A percentile compares a stretch with the other conserved stretches of the same genome.
Evolutionary conservation across 768 basidiomycete genomes (phyloP).

Genomic region (Piloderma croceum): DNA sequence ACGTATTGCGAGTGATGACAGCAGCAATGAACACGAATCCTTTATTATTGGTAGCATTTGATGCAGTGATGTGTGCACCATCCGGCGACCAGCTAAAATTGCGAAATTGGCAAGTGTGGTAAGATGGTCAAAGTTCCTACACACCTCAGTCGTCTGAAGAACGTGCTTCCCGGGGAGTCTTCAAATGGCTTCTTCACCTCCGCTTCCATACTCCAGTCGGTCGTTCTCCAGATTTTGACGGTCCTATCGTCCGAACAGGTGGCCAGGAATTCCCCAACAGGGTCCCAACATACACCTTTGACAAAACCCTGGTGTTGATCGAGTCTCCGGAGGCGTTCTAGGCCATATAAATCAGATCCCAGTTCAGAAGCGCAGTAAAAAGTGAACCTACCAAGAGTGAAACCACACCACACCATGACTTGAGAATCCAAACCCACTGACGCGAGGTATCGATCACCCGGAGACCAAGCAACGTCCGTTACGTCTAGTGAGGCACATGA

Average conservation of each 20-base stretch:
- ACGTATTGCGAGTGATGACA: conserved; percentile 83
- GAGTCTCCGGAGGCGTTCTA: conserved; percentile 82
- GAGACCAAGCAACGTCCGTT: conserved; percentile 92
- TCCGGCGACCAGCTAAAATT: conserved; percentile 99
- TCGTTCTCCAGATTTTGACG: conserved; percentile 95
- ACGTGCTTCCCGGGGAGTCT: conserved; percentile 90
- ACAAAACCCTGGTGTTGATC: conserved; percentile 94
- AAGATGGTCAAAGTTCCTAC: no score
- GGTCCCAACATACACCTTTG: conserved; percentile 98
- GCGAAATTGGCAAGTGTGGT: no score
- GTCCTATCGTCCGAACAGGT: conserved; percentile 95
- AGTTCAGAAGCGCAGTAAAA: not conserved
- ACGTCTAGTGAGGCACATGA: conserved; percentile 55
- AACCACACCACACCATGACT: conserved; percentile 92
- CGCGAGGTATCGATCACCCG: conserved; percentile 86
- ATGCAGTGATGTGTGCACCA: conserved; percentile 96
- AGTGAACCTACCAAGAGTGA: conserved; percentile 63
- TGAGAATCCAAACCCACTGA: conserved; percentile 90
- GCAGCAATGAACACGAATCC: conserved; percentile 97
- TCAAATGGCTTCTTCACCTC: conserved; percentile 88
- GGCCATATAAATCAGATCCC: not conserved
- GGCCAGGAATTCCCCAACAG: conserved; percentile 96
- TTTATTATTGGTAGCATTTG: conserved; percentile 93
- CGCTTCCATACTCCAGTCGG: conserved; percentile 82
- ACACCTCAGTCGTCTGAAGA: conserved; percentile 86